phyloP scores from a whole-genome alignment of 371 early-diverging fungal species.

The Mortierella sp. region DNA sequence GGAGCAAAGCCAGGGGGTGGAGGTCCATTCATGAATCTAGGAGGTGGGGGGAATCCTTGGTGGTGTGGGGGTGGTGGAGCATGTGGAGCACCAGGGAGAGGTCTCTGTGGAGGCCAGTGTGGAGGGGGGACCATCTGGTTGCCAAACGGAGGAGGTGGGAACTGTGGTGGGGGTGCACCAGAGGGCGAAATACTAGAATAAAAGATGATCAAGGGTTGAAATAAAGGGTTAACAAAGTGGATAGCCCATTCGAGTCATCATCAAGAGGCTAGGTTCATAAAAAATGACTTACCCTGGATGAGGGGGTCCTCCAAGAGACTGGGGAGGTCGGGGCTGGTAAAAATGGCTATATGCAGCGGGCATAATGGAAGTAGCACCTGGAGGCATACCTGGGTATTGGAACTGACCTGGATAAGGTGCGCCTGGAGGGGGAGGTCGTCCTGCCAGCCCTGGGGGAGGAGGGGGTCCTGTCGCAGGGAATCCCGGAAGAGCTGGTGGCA shows the following conservation, averaged over 20 bases:
- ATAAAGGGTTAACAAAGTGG: too few species aligned
- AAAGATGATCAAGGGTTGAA: not conserved
- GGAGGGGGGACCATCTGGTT: conserved; percentile 34
- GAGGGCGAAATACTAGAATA: conserved; percentile 38
- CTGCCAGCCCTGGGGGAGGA: conserved; percentile 25
- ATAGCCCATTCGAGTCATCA: not conserved
- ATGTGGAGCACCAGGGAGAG: conserved; percentile 30
- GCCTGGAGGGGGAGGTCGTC: conserved; percentile 21
- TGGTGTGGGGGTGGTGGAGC: conserved; percentile 34
- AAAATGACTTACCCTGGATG: conserved; percentile 37
- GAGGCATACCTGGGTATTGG: conserved; percentile 54
- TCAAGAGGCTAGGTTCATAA: not conserved
- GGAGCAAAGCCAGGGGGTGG: conserved; percentile 37
- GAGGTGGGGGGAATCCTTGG: conserved; percentile 33
- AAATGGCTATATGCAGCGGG: conserved; percentile 55
- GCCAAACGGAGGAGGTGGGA: conserved; percentile 31
- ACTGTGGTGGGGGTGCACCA: conserved; percentile 34
- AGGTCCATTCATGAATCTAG: conserved; percentile 34
- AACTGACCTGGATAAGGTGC: conserved; percentile 51
- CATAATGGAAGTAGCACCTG: conserved; percentile 53
- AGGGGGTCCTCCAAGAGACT: conserved; percentile 36
- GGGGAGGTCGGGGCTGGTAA: conserved; percentile 49
- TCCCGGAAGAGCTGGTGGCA: conserved; percentile 12
- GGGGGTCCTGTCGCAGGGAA: conserved; percentile 7
- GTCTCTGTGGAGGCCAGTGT: conserved; percentile 46